Evolutionary conservation across 2,329 filamentous ascomycete genomes (phyloP).

Genomic region (Ophiostoma ulmi): DNA sequence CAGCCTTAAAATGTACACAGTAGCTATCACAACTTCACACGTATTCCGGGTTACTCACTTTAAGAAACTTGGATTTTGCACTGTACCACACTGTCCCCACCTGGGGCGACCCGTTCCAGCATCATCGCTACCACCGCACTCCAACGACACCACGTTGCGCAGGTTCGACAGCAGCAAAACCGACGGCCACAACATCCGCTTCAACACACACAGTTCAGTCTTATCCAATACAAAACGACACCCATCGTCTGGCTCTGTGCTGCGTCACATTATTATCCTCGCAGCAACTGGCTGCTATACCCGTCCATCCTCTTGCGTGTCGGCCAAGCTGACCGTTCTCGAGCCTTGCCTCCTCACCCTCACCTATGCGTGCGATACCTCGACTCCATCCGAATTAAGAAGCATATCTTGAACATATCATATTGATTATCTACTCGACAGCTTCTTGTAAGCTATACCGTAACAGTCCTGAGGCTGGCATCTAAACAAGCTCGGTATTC

Average conservation of each 20-base stretch:
- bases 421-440: not conserved
- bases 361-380: not conserved
- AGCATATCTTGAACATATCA: not conserved
- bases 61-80: not conserved
- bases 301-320: not conserved
- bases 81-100: slow-evolving; percentile 14
- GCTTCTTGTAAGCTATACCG: not conserved
- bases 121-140: slow-evolving; percentile 11
- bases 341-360: not conserved
- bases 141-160: slow-evolving; percentile 15
- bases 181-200: slow-evolving; percentile 9
- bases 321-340: not conserved
- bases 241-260: slow-evolving; percentile 20
- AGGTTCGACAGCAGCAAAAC: slow-evolving; percentile 17
- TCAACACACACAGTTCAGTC: not conserved
- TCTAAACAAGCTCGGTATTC: not conserved
- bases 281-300: not conserved
- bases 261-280: slow-evolving; percentile 27
- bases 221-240: not conserved
- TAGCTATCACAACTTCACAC: not conserved
- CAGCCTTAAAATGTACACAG: not conserved
- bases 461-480: not conserved
- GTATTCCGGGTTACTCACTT: too few species aligned
- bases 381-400: not conserved
- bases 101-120: slow-evolving; percentile 13